Evolutionary conservation across 2,329 filamentous ascomycete genomes (phyloP).

Genomic region (Neospermospora avenae): DNA sequence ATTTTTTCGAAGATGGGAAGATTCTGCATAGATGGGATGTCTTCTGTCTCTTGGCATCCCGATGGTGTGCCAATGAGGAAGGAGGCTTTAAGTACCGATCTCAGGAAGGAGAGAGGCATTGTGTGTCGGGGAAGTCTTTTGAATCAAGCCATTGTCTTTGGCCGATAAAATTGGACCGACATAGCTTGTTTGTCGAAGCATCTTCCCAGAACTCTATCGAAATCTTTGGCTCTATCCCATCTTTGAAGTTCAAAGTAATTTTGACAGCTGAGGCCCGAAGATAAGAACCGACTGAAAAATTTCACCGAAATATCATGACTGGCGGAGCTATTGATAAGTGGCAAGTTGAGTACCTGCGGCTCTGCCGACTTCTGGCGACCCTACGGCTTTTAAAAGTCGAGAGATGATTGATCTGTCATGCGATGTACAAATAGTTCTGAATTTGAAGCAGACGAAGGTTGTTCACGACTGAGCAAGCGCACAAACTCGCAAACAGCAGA

Average conservation of each 20-base stretch:
- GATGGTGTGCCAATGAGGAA: background rate
- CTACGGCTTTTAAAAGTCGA: background rate
- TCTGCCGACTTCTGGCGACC: background rate
- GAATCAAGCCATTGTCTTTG: background rate
- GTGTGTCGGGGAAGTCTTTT: background rate
- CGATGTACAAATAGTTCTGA: background rate
- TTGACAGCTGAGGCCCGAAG: background rate
- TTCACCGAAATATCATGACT: too few species aligned
- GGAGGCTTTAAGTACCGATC: background rate
- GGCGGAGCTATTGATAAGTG: too few species aligned
- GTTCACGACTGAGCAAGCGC: too few species aligned
- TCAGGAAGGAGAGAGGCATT: background rate
- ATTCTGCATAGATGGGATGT: conserved; percentile 6
- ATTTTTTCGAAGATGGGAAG: background rate
- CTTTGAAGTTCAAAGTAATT: background rate
- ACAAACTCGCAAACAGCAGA: background rate
- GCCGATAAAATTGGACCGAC: background rate
- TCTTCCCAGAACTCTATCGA: background rate
- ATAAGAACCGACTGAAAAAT: background rate
- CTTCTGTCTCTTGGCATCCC: background rate
- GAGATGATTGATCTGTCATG: too few species aligned
- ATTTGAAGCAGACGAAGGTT: too few species aligned
- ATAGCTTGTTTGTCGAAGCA: conserved; percentile 2
- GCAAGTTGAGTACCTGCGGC: too few species aligned
- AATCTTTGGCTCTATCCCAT: background rate